These are phyloP conservation scores for Boeremia lycopersici DNA, from an alignment of 2,329 filamentous ascomycete species.

Conservation along the genomic window DNA sequence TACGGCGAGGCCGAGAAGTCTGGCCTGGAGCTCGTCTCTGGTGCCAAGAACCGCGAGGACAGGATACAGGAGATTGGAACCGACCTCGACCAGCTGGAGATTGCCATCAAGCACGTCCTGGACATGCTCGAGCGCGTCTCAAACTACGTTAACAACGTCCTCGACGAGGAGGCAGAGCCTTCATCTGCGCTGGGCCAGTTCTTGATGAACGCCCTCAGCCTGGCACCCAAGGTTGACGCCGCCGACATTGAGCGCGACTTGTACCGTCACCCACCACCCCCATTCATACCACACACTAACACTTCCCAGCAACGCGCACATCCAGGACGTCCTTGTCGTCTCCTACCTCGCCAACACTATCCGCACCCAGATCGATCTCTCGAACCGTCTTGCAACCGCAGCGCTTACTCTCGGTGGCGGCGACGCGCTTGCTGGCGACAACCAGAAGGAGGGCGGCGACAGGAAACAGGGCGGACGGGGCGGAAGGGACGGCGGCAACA, in stretches of 20 bases:
- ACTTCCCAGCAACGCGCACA: constrained; percentile 83
- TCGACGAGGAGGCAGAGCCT: constrained; percentile 90
- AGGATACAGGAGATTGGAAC: constrained; percentile 76
- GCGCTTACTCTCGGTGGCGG: constrained; percentile 56
- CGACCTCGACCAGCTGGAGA: constrained; percentile 88
- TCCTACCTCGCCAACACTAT: constrained; percentile 99
- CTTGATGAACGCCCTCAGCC: constrained; percentile 87
- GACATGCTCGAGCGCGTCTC: constrained; percentile 89
- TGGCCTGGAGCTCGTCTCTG: constrained; percentile 81
- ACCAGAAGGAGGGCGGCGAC: constrained; percentile 42
- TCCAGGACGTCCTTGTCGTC: constrained; percentile 97
- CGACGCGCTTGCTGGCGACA: constrained; percentile 45
- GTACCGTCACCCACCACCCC: constrained; percentile 51
- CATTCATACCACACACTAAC: constrained; percentile 33
- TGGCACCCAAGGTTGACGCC: constrained; percentile 92
- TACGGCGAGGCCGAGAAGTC: constrained; percentile 81
- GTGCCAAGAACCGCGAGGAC: constrained; percentile 78
- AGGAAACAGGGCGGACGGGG: constrained; percentile 39
- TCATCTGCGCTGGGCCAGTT: constrained; percentile 93
- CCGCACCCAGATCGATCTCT: constrained; percentile 97
- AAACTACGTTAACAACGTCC: constrained; percentile 88
- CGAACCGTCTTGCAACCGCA: constrained; percentile 82
- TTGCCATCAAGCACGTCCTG: constrained; percentile 84
- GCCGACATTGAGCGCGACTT: constrained; percentile 95
- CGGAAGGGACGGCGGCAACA: constrained; percentile 38